Base-by-base conservation (phyloP, 768 basidiomycete species). In the Lentinula aciculospora region DNA sequence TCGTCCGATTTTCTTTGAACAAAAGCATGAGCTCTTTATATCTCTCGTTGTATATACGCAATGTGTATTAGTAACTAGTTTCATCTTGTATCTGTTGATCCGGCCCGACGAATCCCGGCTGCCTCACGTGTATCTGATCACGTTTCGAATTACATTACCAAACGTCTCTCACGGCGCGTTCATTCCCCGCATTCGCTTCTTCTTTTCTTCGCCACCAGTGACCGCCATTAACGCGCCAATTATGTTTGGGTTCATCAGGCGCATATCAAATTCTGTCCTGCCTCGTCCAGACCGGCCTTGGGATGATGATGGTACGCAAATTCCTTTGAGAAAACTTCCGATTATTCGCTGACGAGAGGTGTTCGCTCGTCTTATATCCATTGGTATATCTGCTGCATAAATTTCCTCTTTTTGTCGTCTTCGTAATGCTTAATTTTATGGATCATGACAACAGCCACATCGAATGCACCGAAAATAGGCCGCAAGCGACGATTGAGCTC, bases 221-320 rank as follows among this genome's bases (percentile, higher is more conserved):
- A 29, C 7, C 19, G 10, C 8, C 8, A 21, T 23, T 17, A 45
- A 45, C 46, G 25, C 46, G 46, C 5, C 31, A 27, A 32, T 50
- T 19, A 87, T 90, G 88, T 88, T 88, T 71, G 78, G 80, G 61
- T 76, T 90, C 62, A 71, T 90, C 62, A 80, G 88, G 63, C 83
- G 87, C 45, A 83, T 89, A 60, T 89, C 88, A 0, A 77, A 80
- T 64, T 83, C 84, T 13, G 76, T 88, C 21, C 81, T 88, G 63
- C 83, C 85, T 27, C 81, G 88, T 54, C 80, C 84, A 25, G 88
- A 89, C 69, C 77, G 86, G 58, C 85, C 87, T 32, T 89, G 88
- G 89, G 78, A 79, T 63, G 87, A 90, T 56, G 88, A 91, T 67
- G 55, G 55, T 56, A 19, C 83, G 88, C 88, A 64, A 76, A 83